Conservation (phyloP, 2,329 filamentous ascomycete genomes). For the Hypomyces rosellus region DNA sequence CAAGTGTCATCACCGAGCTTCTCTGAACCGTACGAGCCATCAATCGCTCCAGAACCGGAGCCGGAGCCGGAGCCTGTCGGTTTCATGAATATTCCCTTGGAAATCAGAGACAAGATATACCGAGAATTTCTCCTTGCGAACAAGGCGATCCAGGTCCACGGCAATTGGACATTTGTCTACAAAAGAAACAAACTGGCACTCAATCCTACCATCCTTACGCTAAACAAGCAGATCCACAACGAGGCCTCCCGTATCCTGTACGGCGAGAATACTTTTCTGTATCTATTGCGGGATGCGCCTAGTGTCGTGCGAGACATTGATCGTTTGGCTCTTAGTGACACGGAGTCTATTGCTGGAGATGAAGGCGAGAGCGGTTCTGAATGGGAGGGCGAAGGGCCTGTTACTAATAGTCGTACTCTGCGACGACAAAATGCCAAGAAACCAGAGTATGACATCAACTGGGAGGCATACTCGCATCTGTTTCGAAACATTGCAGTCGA, state of each 20-base stretch:
- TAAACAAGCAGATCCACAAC: constrained; percentile 26
- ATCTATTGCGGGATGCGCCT: constrained; percentile 36
- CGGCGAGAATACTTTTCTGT: constrained; percentile 41
- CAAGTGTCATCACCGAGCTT: no score
- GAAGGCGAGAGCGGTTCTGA: constrained; percentile 12
- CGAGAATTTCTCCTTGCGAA: constrained; percentile 25
- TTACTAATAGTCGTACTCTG: background rate
- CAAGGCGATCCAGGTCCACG: constrained; percentile 27
- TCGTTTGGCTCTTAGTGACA: constrained; percentile 13
- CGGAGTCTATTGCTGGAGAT: background rate
- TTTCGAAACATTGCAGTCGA: constrained; percentile 38
- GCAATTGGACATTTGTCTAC: constrained; percentile 29
- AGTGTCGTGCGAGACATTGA: constrained; percentile 15
- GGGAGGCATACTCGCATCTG: constrained; percentile 30
- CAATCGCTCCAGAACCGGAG: background rate
- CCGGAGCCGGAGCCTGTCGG: background rate
- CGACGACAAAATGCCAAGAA: background rate
- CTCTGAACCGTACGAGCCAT: background rate
- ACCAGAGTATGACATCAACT: constrained; percentile 22
- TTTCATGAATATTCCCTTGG: constrained; percentile 20
- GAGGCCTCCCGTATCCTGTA: constrained; percentile 40
- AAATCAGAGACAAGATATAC: constrained; percentile 27
- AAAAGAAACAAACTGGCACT: constrained; percentile 24
- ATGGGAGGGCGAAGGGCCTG: constrained; percentile 13
- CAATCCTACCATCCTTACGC: constrained; percentile 30